phyloP scores from a whole-genome alignment of 192 early-diverging fungal genomes.

The Mortierella claussenii region DNA sequence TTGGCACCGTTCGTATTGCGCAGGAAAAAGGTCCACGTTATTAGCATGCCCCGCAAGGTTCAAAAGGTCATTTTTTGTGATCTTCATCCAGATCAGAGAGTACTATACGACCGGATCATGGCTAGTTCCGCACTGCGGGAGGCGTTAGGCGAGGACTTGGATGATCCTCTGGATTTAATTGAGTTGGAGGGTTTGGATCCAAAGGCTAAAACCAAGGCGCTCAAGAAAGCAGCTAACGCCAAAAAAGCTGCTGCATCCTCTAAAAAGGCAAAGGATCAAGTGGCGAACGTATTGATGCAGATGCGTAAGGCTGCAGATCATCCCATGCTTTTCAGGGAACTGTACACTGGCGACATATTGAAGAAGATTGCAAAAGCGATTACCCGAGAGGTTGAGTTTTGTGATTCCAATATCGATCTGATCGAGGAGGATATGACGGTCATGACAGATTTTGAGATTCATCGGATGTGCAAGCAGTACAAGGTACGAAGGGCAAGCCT shows the following conservation, averaged over 20 bases:
- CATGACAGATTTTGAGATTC: constrained; percentile 89
- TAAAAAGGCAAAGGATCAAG: constrained; percentile 14
- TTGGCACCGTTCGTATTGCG: constrained; percentile 91
- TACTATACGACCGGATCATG: constrained; percentile 64
- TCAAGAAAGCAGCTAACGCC: not conserved
- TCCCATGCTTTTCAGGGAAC: constrained; percentile 78
- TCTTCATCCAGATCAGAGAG: constrained; percentile 60
- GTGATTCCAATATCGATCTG: constrained; percentile 77
- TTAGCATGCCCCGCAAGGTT: constrained; percentile 71
- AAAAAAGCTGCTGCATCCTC: constrained; percentile 16
- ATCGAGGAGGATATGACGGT: constrained; percentile 89
- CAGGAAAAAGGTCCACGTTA: constrained; percentile 78
- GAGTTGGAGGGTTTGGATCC: constrained; percentile 35
- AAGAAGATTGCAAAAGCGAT: constrained; percentile 75
- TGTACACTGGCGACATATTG: constrained; percentile 67
- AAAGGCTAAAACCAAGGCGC: constrained; percentile 16
- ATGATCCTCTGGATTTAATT: constrained; percentile 9
- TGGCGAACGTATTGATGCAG: constrained; percentile 78
- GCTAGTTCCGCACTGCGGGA: constrained; percentile 24
- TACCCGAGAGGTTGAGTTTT: constrained; percentile 76
- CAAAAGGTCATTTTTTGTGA: constrained; percentile 62
- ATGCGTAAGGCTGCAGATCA: constrained; percentile 89
- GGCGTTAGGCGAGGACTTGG: constrained; percentile 13
- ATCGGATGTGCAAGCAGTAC: constrained; percentile 71
- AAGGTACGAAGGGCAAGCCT: constrained; percentile 57